Evolutionary conservation across 2,329 filamentous ascomycete species (phyloP), one percentile per base, ranked within the genome.

Genomic region (Spiromastix sp.): DNA sequence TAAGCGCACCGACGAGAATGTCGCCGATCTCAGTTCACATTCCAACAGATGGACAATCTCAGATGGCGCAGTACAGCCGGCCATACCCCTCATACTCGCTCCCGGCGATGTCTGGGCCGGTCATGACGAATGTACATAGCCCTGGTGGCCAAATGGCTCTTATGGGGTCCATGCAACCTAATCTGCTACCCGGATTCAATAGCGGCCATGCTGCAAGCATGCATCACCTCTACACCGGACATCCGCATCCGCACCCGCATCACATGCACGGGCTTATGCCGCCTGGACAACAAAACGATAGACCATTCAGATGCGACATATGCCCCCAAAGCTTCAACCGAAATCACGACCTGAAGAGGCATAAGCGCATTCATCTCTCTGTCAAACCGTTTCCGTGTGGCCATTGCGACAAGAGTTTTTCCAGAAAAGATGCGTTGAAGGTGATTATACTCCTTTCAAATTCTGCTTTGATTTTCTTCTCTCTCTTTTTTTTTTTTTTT

Each of bases 361-460:
- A 98, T 59, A 94, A 94, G 68, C 70, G 86, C 32, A 96, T 96
- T 40, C 91, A 98, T 59, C 63, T 96, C 39, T 84, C 86, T 0
- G 85, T 96, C 26, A 98, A 98, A 68, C 91, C 91, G 0, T 96
- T 89, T 57, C 87, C 87, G 0, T 98, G 91, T 57, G 75, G 68
- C 5, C 81, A 81, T 51, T 98, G 91, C 56, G 86, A 93, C 42
- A 96, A 96, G 72, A 91, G 84, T 55, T 98, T 98, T 53, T 95
- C 87, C 3, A 73, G 91, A 40, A 96, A 96, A 57, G 91, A 96
- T 60, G 91, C 91, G 7, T 67, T 98, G 19, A 96, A 96, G 83
- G 91, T 96, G 66, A 50, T 75, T 27, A 19, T 11, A 21, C 7
- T 33, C 18, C 22, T 20, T 33, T 37, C 10, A 13, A 9, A 20